A percentile compares a stretch with the other conserved stretches of the same genome.
phyloP scores from a whole-genome alignment of 331 rosid genomes.

The Telfairia occidentalis region DNA sequence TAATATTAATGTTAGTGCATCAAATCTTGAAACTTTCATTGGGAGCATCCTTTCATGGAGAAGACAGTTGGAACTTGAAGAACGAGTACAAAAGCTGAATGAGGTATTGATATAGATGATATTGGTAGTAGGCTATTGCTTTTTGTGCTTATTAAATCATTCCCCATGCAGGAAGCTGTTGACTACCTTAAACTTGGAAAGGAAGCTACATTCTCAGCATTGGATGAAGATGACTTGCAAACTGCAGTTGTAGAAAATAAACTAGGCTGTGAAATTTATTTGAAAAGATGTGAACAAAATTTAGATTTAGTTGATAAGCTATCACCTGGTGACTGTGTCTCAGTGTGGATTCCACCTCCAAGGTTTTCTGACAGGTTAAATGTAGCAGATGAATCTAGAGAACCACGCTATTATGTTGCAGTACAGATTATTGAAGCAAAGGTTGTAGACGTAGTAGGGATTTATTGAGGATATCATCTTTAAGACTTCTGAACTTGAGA shows the following conservation, averaged over 20 bases:
- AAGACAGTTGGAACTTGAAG: slow-evolving; percentile 75
- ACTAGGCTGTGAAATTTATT: slow-evolving; percentile 74
- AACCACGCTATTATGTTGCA: slow-evolving; percentile 70
- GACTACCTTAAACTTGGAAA: slow-evolving; percentile 35
- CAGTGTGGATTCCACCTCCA: slow-evolving; percentile 91
- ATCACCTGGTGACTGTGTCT: slow-evolving; percentile 44
- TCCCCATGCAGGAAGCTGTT: slow-evolving; percentile 52
- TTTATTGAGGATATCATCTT: neutral
- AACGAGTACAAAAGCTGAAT: slow-evolving; percentile 53
- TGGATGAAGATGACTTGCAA: slow-evolving; percentile 93
- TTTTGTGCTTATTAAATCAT: slow-evolving; percentile 15
- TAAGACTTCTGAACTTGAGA: neutral
- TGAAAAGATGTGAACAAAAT: slow-evolving; percentile 57
- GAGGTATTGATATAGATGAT: slow-evolving; percentile 34
- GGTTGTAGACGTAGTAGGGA: slow-evolving; percentile 33
- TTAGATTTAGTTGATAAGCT: slow-evolving; percentile 41
- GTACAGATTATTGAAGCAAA: slow-evolving; percentile 84
- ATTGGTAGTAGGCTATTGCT: slow-evolving; percentile 11
- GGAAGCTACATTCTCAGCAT: slow-evolving; percentile 54
- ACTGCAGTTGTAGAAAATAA: slow-evolving; percentile 73
- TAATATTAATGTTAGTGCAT: slow-evolving; percentile 83
- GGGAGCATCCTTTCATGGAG: slow-evolving; percentile 85
- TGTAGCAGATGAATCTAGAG: slow-evolving; percentile 67
- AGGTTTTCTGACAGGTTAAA: slow-evolving; percentile 81
- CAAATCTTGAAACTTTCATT: slow-evolving; percentile 62